Percentiles rank a stretch among this genome's conserved stretches.
phyloP scores from a whole-genome alignment of 2,329 filamentous ascomycete species.

The Phyllosticta capitalensis region DNA sequence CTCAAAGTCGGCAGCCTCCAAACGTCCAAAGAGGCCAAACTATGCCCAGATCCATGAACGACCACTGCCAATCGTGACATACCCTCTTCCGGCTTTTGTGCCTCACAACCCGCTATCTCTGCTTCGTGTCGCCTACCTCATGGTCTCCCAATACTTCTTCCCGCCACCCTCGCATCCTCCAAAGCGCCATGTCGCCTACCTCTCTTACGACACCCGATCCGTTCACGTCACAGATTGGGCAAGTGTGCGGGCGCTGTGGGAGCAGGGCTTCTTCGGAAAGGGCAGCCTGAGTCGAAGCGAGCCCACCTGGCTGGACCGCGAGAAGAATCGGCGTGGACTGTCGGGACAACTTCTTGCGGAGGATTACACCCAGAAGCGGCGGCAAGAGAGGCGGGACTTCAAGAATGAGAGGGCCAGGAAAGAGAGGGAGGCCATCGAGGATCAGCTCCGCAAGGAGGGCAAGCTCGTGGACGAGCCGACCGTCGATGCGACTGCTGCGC shows the following conservation, averaged over 20 bases:
- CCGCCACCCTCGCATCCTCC: conserved; percentile 56
- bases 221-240: conserved; percentile 71
- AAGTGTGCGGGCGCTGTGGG: conserved; percentile 77
- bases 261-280: conserved; percentile 96
- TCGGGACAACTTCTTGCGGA: conserved; percentile 48
- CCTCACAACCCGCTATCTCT: conserved; percentile 88
- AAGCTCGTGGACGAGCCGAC: conserved; percentile 18
- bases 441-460: conserved; percentile 51
- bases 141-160: conserved; percentile 61
- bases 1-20: conserved; percentile 12
- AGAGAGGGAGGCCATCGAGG: conserved; percentile 74
- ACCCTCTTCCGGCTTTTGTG: conserved; percentile 79
- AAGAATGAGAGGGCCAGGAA: conserved; percentile 88
- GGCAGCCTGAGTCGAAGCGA: conserved; percentile 89
- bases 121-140: conserved; percentile 67
- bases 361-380: conserved; percentile 64
- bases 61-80: conserved; percentile 69
- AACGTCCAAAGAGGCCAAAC: conserved; percentile 39
- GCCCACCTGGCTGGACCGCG: conserved; percentile 80
- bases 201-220: conserved; percentile 72
- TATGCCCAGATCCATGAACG: conserved; percentile 69
- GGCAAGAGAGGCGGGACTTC: conserved; percentile 70
- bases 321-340: conserved; percentile 59
- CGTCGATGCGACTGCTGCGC: neutral
- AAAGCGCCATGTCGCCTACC: conserved; percentile 60